Percentiles rank a stretch among this genome's conserved stretches.
Conservation (phyloP, 2,329 filamentous ascomycete genomes). For the Triangularia verruculosa region DNA sequence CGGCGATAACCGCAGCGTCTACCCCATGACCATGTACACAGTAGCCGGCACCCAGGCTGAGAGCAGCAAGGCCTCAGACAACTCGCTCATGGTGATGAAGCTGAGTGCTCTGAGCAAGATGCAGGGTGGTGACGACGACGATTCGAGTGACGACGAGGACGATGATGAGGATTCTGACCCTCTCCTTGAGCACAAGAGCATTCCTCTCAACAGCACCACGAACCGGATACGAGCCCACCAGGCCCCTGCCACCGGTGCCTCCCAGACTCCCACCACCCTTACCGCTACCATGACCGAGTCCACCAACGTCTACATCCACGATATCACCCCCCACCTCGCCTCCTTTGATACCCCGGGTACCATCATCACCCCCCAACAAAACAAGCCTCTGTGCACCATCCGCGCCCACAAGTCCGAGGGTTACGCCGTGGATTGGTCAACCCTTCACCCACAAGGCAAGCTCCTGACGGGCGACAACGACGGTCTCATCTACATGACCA, state of each 20-base stretch:
- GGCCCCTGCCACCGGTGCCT: constrained; percentile 66
- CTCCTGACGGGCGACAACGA: constrained; percentile 89
- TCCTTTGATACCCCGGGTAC: constrained; percentile 89
- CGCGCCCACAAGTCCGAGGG: constrained; percentile 90
- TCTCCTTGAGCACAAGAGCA: constrained; percentile 87
- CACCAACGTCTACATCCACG: constrained; percentile 84
- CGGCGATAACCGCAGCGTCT: constrained; percentile 86
- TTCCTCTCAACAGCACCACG: constrained; percentile 81
- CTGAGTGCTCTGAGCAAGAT: constrained; percentile 88
- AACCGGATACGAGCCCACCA: constrained; percentile 92
- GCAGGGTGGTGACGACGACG: constrained; percentile 66
- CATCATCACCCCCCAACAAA: constrained; percentile 74
- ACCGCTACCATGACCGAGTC: constrained; percentile 93
- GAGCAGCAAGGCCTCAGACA: constrained; percentile 70
- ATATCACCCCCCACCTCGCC: constrained; percentile 83
- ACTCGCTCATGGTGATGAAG: constrained; percentile 94
- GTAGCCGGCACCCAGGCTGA: constrained; percentile 95
- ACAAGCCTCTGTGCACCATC: constrained; percentile 83
- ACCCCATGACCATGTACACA: constrained; percentile 91
- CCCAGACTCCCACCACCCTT: constrained; percentile 73
- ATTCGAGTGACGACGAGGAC: constrained; percentile 66
- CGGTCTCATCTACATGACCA: constrained; percentile 85
- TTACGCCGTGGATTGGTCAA: constrained; percentile 97
- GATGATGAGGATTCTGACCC: constrained; percentile 77
- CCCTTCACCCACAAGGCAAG: constrained; percentile 73